phyloP scores from a whole-genome alignment of 306 rosid species.

The Vigna angularis region DNA sequence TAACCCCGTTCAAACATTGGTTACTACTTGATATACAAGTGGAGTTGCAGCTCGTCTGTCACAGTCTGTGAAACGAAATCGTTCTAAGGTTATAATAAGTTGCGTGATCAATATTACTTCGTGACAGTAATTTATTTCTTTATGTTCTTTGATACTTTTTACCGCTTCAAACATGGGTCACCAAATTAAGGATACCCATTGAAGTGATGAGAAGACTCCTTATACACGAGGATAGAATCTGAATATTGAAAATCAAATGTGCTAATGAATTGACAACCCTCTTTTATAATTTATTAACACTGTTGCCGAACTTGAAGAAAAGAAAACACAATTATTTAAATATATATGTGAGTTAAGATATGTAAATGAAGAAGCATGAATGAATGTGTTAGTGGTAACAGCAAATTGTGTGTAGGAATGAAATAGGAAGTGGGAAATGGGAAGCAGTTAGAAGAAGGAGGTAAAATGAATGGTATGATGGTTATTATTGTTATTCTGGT shows the following conservation, averaged over 20 bases:
- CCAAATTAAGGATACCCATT: neutral
- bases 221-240: neutral
- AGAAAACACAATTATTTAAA: neutral
- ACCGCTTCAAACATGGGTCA: slow-evolving; percentile 10
- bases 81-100: neutral
- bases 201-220: neutral
- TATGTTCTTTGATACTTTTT: neutral
- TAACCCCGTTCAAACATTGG: too few relatives aligned
- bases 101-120: neutral
- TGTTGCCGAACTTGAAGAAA: neutral
- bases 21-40: too few relatives aligned
- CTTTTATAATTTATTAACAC: neutral
- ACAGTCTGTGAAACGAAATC: neutral
- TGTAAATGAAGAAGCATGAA: neutral
- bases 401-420: neutral
- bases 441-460: neutral
- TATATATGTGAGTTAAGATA: neutral
- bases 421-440: too few relatives aligned
- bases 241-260: neutral
- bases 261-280: neutral
- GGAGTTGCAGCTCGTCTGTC: neutral
- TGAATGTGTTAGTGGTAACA: neutral
- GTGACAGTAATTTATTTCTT: neutral
- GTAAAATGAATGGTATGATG: neutral
- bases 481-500: neutral